Evolutionary conservation across 352 stramenopile species (phyloP), one percentile per base, ranked within the genome.

Genomic region (Pythium folliculosum): DNA sequence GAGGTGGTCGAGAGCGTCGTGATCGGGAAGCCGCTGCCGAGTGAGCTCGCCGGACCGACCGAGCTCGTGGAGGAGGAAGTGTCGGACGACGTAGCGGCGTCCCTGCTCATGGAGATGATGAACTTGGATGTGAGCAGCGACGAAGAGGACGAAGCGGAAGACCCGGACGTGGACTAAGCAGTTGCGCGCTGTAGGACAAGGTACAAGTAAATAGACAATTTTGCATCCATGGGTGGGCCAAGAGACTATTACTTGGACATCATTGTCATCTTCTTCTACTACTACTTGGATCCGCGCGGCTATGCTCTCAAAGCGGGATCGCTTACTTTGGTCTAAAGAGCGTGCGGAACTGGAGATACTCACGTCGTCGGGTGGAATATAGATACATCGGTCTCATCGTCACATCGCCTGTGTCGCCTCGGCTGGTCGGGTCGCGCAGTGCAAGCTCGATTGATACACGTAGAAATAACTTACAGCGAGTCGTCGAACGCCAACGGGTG

Each of bases 51-150:
- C n/a, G 44, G 54, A 7, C 61, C 62, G 1, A 63, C 50, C 6
- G 74, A 63, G 37, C 68, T 69, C 30, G 71, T 78, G 16, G 87
- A 92, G 35, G 87, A 95, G 66, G 76, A 90, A 45, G 80, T 95
- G 19, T 70, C 77, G 19, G 81, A 90, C n/a, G 73, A 84, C 54
- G 63, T 91, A 50, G 87, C 87, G n/a, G 78, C 80, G 17, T 73
- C 77, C 35, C 65, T 95, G 27, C 73, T 82, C 19, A 78, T 79
- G 56, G 87, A 94, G 64, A 92, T 92, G 65, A 77, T 71, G 44
- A 76, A 77, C 30, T 61, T 95, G 17, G 87, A 95, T 48, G 87
- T 95, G n/a, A 94, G 85, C 63, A 95, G 85, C 32, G 85, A 94
- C 59, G 87, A 95, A 71, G 86, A 92, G 23, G 71, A 86, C 6